A percentile compares a stretch with the other conserved stretches of the same genome.
Conservation (phyloP, 176 grass and related monocot species). For the Triticum urartu region DNA sequence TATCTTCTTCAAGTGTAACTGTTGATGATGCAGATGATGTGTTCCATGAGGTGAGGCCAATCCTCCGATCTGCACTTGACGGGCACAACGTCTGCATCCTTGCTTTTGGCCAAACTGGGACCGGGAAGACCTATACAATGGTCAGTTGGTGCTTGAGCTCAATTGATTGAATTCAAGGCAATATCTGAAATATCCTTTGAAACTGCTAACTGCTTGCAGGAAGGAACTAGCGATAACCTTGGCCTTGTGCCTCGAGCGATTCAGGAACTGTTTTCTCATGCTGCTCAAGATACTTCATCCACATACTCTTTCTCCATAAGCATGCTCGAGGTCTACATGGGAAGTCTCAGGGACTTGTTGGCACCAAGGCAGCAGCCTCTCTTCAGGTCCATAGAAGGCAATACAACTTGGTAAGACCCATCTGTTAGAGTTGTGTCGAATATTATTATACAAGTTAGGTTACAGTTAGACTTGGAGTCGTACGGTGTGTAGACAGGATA, state of each 20-base stretch:
- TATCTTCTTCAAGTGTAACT: conserved; percentile 5
- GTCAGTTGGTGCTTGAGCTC: conserved; percentile 34
- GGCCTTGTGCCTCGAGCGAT: conserved; percentile 74
- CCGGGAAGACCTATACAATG: conserved; percentile 90
- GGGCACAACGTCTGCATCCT: conserved; percentile 82
- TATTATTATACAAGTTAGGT: too few species aligned
- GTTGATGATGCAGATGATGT: conserved; percentile 57
- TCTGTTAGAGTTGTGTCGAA: too few species aligned
- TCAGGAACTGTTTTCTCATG: conserved; percentile 70
- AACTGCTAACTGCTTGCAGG: conserved; percentile 50
- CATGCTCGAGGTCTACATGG: conserved; percentile 96
- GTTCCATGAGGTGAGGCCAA: conserved; percentile 69
- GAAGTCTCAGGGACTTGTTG: conserved; percentile 78
- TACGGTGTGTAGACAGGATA: too few species aligned
- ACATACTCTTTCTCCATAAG: conserved; percentile 75
- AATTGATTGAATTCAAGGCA: neutral
- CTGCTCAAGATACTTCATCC: conserved; percentile 57
- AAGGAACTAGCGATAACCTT: conserved; percentile 61
- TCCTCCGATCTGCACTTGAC: conserved; percentile 80
- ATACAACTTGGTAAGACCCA: conserved; percentile 40
- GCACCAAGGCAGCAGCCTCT: conserved; percentile 57
- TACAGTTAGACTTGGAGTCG: too few species aligned
- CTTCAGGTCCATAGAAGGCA: conserved; percentile 37
- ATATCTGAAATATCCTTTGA: neutral
- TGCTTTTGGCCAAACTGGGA: conserved; percentile 78